Evolutionary conservation across 805 yeast species (phyloP), one percentile per base, ranked within the genome.

Genomic region (Saccharomycopsis vini): DNA sequence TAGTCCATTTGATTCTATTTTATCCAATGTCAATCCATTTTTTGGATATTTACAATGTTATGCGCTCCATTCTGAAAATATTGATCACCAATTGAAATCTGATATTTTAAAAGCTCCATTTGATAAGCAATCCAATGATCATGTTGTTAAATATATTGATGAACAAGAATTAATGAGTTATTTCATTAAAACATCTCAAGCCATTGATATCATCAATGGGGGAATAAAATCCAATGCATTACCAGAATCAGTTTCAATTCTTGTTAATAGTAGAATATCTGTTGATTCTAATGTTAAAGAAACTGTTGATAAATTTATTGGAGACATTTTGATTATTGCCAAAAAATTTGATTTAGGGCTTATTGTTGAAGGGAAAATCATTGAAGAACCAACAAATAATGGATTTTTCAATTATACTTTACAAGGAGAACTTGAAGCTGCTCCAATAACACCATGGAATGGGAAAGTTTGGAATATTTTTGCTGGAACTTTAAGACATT

Each of bases 181-280:
- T 49, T 57, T 72, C 40, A 61, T 79, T 20, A 64, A 69, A 42
- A 81, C 90, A 0, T 71, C 85, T 3, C 85, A 77, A 59, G 82
- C 90, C 0, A 68, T 73, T 37, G 87, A 81, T 54, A 68, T 79
- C 20, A 67, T 85, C 47, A 56, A 62, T 10, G 92, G 92, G 23
- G 95, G 94, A 36, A 71, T 77, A 46, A 84, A 84, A 61, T 69
- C 79, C 21, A 84, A 84, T 55, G 88, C 92, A 1, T 62, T 84
- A 38, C 94, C 95, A 2, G 90, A 83, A 56, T 60, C 66, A 21
- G 74, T 74, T 3, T 59, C 62, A 24, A 64, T 77, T 34, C 56
- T 69, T 29, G 66, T 80, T 36, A 82, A 85, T 60, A 81, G 81
- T 54, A 68, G 94, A 55, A 67, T 83, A 44, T 71, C 75, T 16